Conservation (phyloP, 2,329 filamentous ascomycete genomes). For the Cladosporium sp. region DNA sequence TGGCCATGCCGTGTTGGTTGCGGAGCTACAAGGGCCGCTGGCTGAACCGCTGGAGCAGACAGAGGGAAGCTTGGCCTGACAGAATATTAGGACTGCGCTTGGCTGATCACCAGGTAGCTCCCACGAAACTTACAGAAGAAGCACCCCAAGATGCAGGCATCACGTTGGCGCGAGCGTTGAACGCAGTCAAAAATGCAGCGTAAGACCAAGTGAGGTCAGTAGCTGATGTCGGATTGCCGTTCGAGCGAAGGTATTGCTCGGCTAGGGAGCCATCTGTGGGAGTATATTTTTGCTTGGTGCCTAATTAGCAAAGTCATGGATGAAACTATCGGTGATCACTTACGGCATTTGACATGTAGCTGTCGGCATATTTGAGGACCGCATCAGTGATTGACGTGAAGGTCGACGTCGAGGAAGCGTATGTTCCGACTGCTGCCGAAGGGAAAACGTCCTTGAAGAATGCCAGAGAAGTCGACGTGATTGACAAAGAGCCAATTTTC, state of each 20-base stretch:
- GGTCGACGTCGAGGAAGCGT: conserved; percentile 40
- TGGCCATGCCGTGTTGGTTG: conserved; percentile 24
- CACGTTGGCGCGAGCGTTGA: conserved; percentile 49
- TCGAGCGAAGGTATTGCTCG: conserved; percentile 57
- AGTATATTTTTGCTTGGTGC: conserved; percentile 38
- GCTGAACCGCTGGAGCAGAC: conserved; percentile 22
- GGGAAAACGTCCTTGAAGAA: conserved; percentile 66
- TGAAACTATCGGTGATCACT: neutral
- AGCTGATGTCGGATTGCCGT: conserved; percentile 52
- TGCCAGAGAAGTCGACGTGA: conserved; percentile 57
- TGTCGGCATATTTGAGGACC: conserved; percentile 58
- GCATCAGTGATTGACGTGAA: conserved; percentile 48
- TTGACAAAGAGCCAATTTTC: conserved; percentile 53
- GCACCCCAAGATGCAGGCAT: conserved; percentile 52
- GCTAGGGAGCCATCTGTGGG: conserved; percentile 56
- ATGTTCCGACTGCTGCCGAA: conserved; percentile 56
- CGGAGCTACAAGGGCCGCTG: conserved; percentile 22
- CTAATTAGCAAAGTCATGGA: conserved; percentile 1
- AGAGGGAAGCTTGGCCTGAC: conserved; percentile 17
- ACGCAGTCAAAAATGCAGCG: conserved; percentile 61
- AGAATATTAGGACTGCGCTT: neutral
- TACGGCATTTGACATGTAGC: conserved; percentile 39
- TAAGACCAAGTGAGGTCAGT: conserved; percentile 69
- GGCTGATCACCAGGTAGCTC: too few relatives aligned
- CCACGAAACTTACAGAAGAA: conserved; percentile 8